Base-by-base conservation (phyloP, 352 stramenopile genomes). In the Pythium pyrilobum region DNA sequence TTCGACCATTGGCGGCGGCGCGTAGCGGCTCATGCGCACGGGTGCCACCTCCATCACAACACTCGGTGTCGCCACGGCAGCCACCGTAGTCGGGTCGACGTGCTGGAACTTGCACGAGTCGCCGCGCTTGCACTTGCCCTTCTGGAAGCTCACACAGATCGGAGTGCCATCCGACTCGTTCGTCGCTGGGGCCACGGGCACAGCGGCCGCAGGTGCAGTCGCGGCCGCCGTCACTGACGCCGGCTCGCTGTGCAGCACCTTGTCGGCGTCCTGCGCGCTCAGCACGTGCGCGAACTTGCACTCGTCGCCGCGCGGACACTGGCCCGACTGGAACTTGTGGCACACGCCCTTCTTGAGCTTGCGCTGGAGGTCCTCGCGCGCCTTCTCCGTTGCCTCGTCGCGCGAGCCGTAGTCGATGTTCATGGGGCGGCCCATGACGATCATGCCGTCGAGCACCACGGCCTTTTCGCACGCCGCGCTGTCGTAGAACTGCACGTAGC, bases 401-500 rank as follows among this genome's bases (percentile, higher is more conserved):
- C 80, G 67, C 3, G 73, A 60, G 27, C 79, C 80, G 56, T 91
- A 92, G 59, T 93, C 83, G 40, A 93, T 70, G 52, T 81, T 87
- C 77, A 93, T 91, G 8, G 83, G 78, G 12, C 83, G 62, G 5
- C 83, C 83, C 79, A 93, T 92, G 34, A 93, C 83, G 38, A 93
- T 71, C 66, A 80, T 87, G 27, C 81, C 81, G 56, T 93, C 76
- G 4, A 87, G 50, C 48, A 68, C 70, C 36, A 98, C 71, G 4
- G 92, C 93, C 28, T 74, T 77, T 52, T 97, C 80, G 4, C 90
- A 96, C 29, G 87, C 80, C 6, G 82, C 72, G 42, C 86, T 71
- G 48, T 95, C 89, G 63, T 96, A 89, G 64, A 97, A 99, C 57
- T 98, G 88, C 25, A 99, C 87, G 67, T 93, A 87, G 13, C 78